Evolutionary conservation across 176 grass and related monocot species (phyloP), one percentile per base, ranked within the genome.

Genomic region (Cenchrus purpureus): DNA sequence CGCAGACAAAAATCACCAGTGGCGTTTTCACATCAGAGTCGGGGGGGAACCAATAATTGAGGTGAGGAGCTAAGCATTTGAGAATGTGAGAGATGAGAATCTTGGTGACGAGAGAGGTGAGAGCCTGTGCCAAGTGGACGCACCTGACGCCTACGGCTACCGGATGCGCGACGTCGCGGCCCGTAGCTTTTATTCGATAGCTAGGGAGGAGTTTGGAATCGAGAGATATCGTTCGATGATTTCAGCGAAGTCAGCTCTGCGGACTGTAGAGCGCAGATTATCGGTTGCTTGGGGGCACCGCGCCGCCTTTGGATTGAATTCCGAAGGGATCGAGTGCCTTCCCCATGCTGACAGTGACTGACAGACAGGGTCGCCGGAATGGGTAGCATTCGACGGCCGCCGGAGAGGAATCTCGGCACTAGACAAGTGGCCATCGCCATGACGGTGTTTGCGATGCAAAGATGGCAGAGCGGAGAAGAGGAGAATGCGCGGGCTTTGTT

Each of bases 121-220:
- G 11, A 51, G 11, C 40, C 43, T 7, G 14, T 15, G n/a, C 10
- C 72, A 79, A 80, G 82, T 74, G 82, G 60, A 7, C 29, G 81
- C 68, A 37, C 34, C 78, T 57, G 78, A 90, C 14, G 78, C 25
- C 50, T 51, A 81, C 17, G 74, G 58, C 68, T 43, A 66, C 51
- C 60, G 0, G 29, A 31, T 4, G 58, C 55, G 32, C 20, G 76
- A 84, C 42, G 50, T 79, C 40, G 71, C 49, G 48, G 19, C 37
- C 69, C 1, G 62, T 28, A 20, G 65, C 78, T 63, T 77, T 84
- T 59, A 11, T 42, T 60, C 71, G 22, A 76, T 60, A 80, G 34
- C 34, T 34, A 2, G 42, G 34, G 28, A 60, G 20, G 57, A 65
- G 48, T 3, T 5, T 0, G 8, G 14, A 56, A 56, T 56, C 13